These are phyloP conservation scores for Adansonia madagascariensis DNA, from an alignment of 441 rosid species.

Conservation along the genomic window DNA sequence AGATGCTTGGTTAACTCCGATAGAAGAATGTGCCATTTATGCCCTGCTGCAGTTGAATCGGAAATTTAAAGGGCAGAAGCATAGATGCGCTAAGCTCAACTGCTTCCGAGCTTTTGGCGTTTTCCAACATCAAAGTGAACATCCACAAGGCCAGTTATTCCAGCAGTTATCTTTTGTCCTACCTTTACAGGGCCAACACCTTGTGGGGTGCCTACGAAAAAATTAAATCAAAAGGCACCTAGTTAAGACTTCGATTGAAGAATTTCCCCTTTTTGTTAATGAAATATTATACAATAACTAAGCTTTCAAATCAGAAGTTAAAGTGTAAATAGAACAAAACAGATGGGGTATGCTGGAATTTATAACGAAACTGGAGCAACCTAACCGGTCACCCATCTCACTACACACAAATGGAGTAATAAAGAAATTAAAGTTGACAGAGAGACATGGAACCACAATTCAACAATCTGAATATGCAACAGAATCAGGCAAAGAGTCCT, in stretches of 20 bases:
- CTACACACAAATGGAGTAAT: neutral
- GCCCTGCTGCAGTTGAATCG: neutral
- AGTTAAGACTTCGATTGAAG: neutral
- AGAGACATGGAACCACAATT: neutral
- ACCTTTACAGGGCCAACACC: slow-evolving; percentile 93
- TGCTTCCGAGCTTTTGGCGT: slow-evolving; percentile 48
- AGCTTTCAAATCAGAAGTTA: neutral
- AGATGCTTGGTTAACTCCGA: neutral
- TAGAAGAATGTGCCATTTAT: neutral
- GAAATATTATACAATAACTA: neutral
- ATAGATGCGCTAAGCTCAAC: slow-evolving; percentile 29
- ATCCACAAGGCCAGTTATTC: slow-evolving; percentile 78
- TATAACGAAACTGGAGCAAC: neutral
- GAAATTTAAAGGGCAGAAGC: neutral
- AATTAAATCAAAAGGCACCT: slow-evolving; percentile 5
- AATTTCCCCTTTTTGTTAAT: neutral
- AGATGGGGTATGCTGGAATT: neutral
- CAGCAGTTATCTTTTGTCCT: slow-evolving; percentile 84
- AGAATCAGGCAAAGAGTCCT: neutral
- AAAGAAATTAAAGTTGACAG: neutral
- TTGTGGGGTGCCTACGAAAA: slow-evolving; percentile 75
- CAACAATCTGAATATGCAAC: neutral
- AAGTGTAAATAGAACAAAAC: neutral
- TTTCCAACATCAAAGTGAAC: slow-evolving; percentile 62
- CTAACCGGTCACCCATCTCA: neutral